These are phyloP conservation scores for Pochonia chlamydosporia DNA, from an alignment of 2,329 filamentous ascomycete genomes.

Conservation along the genomic window DNA sequence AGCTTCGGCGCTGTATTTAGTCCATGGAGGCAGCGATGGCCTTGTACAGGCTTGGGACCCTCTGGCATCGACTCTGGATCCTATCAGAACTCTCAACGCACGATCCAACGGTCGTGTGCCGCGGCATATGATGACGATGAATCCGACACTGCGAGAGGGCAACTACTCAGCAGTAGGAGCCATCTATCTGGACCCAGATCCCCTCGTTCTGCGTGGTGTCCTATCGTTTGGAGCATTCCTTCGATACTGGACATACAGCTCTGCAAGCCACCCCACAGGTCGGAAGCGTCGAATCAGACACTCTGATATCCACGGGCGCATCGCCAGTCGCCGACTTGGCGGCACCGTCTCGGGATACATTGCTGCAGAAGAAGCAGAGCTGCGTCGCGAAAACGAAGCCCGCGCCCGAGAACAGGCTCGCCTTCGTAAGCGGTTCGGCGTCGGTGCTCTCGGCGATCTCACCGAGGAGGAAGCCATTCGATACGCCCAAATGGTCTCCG, in stretches of 20 bases:
- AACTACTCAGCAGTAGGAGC: constrained; percentile 79
- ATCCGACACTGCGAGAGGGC: constrained; percentile 57
- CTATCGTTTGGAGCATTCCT: constrained; percentile 82
- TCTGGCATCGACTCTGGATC: constrained; percentile 71
- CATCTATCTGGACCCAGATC: constrained; percentile 80
- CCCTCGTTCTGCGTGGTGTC: constrained; percentile 77
- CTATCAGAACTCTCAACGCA: constrained; percentile 81
- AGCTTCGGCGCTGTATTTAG: constrained; percentile 77
- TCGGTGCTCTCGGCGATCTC: constrained; percentile 61
- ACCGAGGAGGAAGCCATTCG: constrained; percentile 60
- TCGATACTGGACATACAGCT: constrained; percentile 91
- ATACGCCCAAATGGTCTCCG: constrained; percentile 62
- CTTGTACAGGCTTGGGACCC: constrained; percentile 96
- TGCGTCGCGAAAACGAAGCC: constrained; percentile 66
- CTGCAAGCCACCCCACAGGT: constrained; percentile 67
- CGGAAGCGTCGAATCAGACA: constrained; percentile 76
- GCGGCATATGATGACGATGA: constrained; percentile 55
- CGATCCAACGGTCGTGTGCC: constrained; percentile 77
- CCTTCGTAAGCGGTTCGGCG: constrained; percentile 75
- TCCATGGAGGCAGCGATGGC: constrained; percentile 91
- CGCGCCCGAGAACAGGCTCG: constrained; percentile 62
- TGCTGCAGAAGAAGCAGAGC: constrained; percentile 74
- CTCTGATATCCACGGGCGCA: constrained; percentile 50
- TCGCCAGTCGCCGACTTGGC: constrained; percentile 48
- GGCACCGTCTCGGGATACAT: constrained; percentile 77